A percentile compares a stretch with the other conserved stretches of the same genome.
Conservation (phyloP, 805 yeast genomes). For the Candida multigemmis region DNA sequence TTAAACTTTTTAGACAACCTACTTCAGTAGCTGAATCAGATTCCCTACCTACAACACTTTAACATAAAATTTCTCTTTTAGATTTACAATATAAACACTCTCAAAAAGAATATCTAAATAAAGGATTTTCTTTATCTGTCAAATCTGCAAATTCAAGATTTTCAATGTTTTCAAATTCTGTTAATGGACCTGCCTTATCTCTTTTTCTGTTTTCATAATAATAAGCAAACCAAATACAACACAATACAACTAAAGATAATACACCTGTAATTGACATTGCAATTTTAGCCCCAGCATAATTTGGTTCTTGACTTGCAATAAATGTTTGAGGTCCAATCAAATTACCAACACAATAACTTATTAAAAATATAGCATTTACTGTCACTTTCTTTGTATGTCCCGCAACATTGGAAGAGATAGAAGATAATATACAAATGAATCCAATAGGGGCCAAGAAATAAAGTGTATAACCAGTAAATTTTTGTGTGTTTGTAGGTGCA, state of each 20-base stretch:
- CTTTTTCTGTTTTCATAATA: conserved; percentile 26
- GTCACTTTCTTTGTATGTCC: conserved; percentile 51
- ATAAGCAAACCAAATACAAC: conserved; percentile 16
- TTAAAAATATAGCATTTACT: conserved; percentile 33
- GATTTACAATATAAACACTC: no score
- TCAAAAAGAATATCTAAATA: conserved; percentile 34
- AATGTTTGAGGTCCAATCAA: conserved; percentile 48
- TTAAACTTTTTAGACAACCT: no score
- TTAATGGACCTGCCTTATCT: conserved; percentile 11
- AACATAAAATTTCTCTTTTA: no score
- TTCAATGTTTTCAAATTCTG: conserved; percentile 18
- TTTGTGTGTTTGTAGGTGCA: conserved; percentile 13
- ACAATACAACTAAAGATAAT: conserved; percentile 15
- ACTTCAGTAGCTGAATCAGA: no score
- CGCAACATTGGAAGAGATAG: conserved; percentile 39
- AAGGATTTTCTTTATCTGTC: conserved; percentile 46
- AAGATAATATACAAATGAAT: conserved; percentile 20
- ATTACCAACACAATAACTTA: conserved; percentile 48
- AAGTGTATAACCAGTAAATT: conserved; percentile 6
- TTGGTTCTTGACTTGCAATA: conserved; percentile 32
- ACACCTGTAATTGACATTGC: conserved; percentile 27
- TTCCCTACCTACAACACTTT: no score
- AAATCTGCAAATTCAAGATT: conserved; percentile 41
- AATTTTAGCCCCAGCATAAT: conserved; percentile 30
- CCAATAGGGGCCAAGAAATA: conserved; percentile 14